Evolutionary conservation across 2,329 filamentous ascomycete species (phyloP).

Genomic region (Aureobasidium sp.): DNA sequence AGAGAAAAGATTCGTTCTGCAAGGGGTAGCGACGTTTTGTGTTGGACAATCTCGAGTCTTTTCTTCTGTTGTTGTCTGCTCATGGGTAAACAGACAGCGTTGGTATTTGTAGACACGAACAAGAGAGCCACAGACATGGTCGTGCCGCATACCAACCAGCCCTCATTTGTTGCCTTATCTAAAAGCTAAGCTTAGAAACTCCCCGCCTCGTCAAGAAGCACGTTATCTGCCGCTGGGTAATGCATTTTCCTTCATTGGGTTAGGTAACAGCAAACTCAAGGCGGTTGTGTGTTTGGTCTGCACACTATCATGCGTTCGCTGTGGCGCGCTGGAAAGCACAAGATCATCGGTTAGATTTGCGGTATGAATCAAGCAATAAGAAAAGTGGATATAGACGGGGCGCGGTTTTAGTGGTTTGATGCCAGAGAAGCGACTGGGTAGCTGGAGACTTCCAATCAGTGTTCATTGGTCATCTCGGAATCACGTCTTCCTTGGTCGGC

Average conservation of each 20-base stretch:
- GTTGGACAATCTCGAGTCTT: background rate
- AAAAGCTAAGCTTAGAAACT: background rate
- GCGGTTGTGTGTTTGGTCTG: background rate
- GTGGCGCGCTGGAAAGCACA: background rate
- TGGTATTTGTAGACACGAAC: background rate
- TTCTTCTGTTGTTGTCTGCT: background rate
- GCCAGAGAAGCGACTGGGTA: background rate
- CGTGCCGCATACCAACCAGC: constrained; percentile 1
- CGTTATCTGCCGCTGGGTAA: background rate
- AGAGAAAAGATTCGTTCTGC: background rate
- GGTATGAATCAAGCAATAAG: background rate
- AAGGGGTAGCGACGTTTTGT: background rate
- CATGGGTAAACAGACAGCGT: background rate
- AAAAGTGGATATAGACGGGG: background rate
- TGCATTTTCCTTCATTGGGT: background rate
- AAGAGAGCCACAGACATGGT: background rate
- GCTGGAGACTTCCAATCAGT: too few species aligned
- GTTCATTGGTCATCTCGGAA: background rate
- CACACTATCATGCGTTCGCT: background rate
- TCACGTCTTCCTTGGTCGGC: background rate
- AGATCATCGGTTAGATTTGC: background rate
- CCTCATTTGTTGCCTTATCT: background rate
- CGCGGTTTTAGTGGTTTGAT: background rate
- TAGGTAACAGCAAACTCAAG: background rate
- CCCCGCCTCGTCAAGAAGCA: background rate